A percentile compares a stretch with the other conserved stretches of the same genome.
phyloP scores from a whole-genome alignment of 2,329 filamentous ascomycete genomes.

The Nemania sp. region DNA sequence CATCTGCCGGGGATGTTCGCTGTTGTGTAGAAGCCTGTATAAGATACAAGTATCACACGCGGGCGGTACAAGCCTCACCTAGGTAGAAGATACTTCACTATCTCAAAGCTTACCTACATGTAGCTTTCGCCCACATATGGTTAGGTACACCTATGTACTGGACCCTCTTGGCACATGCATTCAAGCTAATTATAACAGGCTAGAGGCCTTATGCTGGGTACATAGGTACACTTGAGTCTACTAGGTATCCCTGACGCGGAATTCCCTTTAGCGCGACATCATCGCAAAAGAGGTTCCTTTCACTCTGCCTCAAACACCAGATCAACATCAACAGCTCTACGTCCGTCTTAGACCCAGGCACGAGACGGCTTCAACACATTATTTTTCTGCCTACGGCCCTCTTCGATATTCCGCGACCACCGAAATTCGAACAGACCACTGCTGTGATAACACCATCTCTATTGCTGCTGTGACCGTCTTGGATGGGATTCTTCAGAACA shows the following conservation, averaged over 20 bases:
- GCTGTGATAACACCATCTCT: neutral
- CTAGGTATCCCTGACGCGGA: neutral
- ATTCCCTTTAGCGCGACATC: slow-evolving; percentile 30
- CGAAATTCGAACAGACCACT: neutral
- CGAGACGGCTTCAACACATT: neutral
- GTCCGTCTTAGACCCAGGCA: neutral
- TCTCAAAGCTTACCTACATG: too few relatives aligned
- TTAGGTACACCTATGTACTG: too few relatives aligned
- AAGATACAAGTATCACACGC: too few relatives aligned
- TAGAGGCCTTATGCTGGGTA: neutral
- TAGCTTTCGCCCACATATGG: too few relatives aligned
- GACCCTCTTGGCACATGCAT: too few relatives aligned
- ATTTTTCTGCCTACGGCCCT: neutral
- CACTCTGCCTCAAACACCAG: slow-evolving; percentile 6
- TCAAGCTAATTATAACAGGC: too few relatives aligned
- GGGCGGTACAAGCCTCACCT: too few relatives aligned
- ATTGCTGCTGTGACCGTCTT: neutral
- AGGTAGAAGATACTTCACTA: too few relatives aligned
- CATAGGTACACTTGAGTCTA: neutral
- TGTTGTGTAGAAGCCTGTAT: too few relatives aligned
- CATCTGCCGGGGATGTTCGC: slow-evolving; percentile 37
- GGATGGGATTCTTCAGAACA: slow-evolving; percentile 33
- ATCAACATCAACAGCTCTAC: neutral
- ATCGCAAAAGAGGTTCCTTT: slow-evolving; percentile 8
- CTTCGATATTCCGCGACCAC: neutral